Conservation (phyloP, 2,329 filamentous ascomycete species). For the Fusarium xyrophilum region DNA sequence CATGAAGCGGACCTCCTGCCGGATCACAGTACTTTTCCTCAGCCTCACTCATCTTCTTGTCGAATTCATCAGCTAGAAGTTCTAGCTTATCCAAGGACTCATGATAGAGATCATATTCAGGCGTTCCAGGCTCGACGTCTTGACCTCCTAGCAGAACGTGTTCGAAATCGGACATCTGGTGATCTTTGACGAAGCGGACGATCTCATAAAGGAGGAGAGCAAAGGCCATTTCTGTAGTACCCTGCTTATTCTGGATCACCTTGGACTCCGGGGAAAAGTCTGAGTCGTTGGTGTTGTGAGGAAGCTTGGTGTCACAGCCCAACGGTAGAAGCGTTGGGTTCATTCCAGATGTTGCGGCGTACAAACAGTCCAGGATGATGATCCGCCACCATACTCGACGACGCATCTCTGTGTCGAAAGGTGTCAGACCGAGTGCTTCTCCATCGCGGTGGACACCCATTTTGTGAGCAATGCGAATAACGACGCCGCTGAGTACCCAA, state of each 20-base stretch:
- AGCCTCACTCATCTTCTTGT: not conserved
- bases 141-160: not conserved
- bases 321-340: not conserved
- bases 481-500: slow-evolving; percentile 2
- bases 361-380: slow-evolving; percentile 9
- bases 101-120: not conserved
- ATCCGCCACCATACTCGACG: slow-evolving; percentile 17
- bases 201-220: not conserved
- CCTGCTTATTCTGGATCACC: not conserved
- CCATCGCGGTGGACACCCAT: slow-evolving; percentile 14
- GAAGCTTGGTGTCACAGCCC: not conserved
- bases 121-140: not conserved
- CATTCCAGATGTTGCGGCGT: slow-evolving; percentile 9
- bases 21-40: slow-evolving; percentile 4
- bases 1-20: not conserved
- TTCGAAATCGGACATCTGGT: not conserved
- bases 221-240: slow-evolving; percentile 13
- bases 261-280: not conserved
- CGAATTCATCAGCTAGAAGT: not conserved
- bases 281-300: not conserved
- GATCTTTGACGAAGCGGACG: not conserved
- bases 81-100: not conserved
- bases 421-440: not conserved
- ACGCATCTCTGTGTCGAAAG: slow-evolving; percentile 7
- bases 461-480: slow-evolving; percentile 10